Base-by-base conservation (phyloP, 1,139 yeast species). In the Debaryomyces fabryi region DNA sequence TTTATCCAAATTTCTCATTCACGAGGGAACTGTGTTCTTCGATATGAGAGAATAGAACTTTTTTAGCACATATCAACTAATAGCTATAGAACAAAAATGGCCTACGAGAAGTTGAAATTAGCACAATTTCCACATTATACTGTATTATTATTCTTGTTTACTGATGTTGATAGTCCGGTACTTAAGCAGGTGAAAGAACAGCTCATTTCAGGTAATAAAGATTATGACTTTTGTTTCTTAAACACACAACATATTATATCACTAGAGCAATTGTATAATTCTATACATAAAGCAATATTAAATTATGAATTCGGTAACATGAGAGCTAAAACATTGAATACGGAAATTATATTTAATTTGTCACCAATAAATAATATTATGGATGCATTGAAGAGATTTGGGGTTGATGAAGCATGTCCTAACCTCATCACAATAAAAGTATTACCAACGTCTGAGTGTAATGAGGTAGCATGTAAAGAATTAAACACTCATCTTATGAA, bases 301-400 rank as follows among this genome's bases (percentile, higher is more conserved):
- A 72, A 72, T 58, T 51, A 58, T 35, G 49, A 45, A 4, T 57
- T 59, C 21, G 67, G 58, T 2, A 53, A 58, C 18, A 69, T 68
- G 70, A 67, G 64, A 51, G 76, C 81, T 33, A 72, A 71, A 42
- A 68, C 77, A 1, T 59, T 76, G 47, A 68, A 74, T 52, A 69
- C 80, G 0, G 80, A 76, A 52, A 70, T 75, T 33, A 67, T 76
- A 21, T 67, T 69, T 53, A 72, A 67, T 51, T 63, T 76, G 49
- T 71, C 76, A 3, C 79, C 80, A 2, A 64, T 71, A 13, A 76
- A 74, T 59, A 75, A 73, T 50, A 72, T 76, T 41, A 64, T 67
- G 63, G 79, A 76, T 49, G 78, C 80, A 1, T 62, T 76, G 51
- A 69, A 64, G 47, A 55, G 71, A 48, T 76, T 76, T 57, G 80